phyloP scores from a whole-genome alignment of 768 basidiomycete species.

The Tephrocybe sp. region DNA sequence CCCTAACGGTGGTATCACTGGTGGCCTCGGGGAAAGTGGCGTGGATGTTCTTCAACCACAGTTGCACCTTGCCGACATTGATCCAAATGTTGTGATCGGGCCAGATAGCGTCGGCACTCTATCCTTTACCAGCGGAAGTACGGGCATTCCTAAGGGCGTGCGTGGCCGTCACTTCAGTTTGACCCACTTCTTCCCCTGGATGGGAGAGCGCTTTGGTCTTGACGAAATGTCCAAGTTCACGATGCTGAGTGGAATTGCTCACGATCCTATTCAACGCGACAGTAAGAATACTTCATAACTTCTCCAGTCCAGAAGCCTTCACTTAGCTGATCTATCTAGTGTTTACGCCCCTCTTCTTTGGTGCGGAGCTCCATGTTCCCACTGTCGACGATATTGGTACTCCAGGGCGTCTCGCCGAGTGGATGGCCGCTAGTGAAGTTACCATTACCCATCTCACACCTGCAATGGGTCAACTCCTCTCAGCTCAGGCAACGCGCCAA shows the following conservation, averaged over 20 bases:
- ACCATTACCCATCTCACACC: conserved; percentile 98
- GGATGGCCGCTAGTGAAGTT: conserved; percentile 92
- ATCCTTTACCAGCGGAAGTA: conserved; percentile 96
- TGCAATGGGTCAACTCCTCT: conserved; percentile 98
- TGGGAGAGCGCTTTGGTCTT: conserved; percentile 85
- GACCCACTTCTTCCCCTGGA: conserved; percentile 99
- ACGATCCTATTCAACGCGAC: conserved; percentile 98
- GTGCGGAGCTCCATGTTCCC: conserved; percentile 92
- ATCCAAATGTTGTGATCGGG: conserved; percentile 84
- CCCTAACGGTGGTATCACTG: conserved; percentile 58
- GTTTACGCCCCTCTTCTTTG: conserved; percentile 98
- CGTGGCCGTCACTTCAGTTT: conserved; percentile 91
- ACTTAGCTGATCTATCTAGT: conserved; percentile 44
- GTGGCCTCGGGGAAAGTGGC: conserved; percentile 46
- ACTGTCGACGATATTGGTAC: conserved; percentile 97
- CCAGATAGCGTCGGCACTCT: conserved; percentile 94
- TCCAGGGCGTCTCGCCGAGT: conserved; percentile 93
- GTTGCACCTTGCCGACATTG: conserved; percentile 54
- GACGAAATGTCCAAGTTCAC: conserved; percentile 81
- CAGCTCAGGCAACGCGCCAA: conserved; percentile 71
- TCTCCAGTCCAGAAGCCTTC: background rate
- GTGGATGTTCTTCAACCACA: conserved; percentile 63
- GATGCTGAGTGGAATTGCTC: conserved; percentile 98
- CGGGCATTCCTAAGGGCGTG: conserved; percentile 98
- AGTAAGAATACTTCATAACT: conserved; percentile 60